A percentile compares a stretch with the other conserved stretches of the same genome.
Conservation (phyloP, 2,329 filamentous ascomycete genomes). For the Scleromitrula shiraiana region DNA sequence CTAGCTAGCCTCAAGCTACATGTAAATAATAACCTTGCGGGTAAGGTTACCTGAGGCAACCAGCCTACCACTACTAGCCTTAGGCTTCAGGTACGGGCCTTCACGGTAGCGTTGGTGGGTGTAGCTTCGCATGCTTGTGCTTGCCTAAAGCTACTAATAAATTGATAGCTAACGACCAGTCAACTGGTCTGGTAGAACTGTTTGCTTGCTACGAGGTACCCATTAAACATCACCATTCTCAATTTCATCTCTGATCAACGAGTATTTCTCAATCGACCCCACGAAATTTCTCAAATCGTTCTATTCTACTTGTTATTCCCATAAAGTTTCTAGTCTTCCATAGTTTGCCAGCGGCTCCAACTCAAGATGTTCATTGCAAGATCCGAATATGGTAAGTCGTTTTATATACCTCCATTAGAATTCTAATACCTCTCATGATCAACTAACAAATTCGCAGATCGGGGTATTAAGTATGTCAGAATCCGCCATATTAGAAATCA, state of each 20-base stretch:
- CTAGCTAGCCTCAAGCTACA: background rate
- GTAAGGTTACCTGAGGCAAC: too few relatives aligned
- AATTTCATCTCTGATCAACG: background rate
- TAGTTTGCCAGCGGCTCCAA: constrained; percentile 29
- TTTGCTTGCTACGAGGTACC: constrained; percentile 1
- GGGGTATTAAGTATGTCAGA: constrained; percentile 81
- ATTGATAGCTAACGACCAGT: constrained; percentile 7
- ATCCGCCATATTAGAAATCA: constrained; percentile 14
- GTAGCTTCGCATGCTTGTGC: constrained; percentile 12
- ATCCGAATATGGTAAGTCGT: constrained; percentile 90
- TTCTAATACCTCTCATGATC: constrained; percentile 16
- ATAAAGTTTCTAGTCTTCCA: background rate
- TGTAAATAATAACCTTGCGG: too few relatives aligned
- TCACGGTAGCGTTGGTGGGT: background rate
- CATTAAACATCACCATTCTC: constrained; percentile 6
- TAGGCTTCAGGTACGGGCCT: constrained; percentile 8
- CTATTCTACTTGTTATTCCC: background rate
- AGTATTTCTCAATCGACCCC: background rate
- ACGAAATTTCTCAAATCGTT: background rate
- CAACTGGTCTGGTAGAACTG: background rate
- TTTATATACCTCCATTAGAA: constrained; percentile 9
- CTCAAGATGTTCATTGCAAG: constrained; percentile 97
- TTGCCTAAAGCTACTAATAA: constrained; percentile 10
- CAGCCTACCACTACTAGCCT: too few relatives aligned
- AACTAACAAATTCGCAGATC: constrained; percentile 55